Evolutionary conservation across 176 grass and related monocot species (phyloP), one percentile per base, ranked within the genome.

Genomic region (Avena sativa): DNA sequence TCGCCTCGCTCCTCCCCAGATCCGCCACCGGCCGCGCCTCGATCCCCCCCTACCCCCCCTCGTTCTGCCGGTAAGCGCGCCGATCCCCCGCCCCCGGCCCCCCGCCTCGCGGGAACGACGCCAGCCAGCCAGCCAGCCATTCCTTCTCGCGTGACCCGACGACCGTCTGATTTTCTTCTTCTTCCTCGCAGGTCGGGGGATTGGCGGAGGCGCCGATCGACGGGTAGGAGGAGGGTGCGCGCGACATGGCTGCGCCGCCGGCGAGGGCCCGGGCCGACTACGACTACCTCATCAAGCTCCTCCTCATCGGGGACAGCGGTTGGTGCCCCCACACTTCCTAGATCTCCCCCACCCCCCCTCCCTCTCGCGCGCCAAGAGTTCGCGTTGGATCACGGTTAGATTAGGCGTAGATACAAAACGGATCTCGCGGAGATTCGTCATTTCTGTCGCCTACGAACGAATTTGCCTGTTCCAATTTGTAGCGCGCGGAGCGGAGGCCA

Each of bases 281-380:
- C 59, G 90, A 97, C 87, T 94, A 93, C 88, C 90, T 93, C 87
- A 90, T 97, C 67, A 97, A 97, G 69, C 94, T 97, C 23, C 92
- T 93, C 71, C 85, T 97, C 88, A 97, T 97, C 88, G 90, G 94
- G 58, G 94, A 97, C 62, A 97, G 97, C 87, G 94, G 97, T 99
- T 84, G 69, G 97, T 90, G 55, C 79, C 86, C 83, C 19, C 26
- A 43, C 6, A 2, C 73, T 47, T 1, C 48, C 38, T 81, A 74
- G 88, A 92, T 92, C 84, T 87, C 43, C 43, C 9, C 44, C 26
- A 44, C 19, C 14, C 71, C 28, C 6, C 2, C 15, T 32, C 26
- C 12, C 59, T 16, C 46, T 58, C 58, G 70, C 7, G 23, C 34
- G 40, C 40, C 5, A 0, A 5, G 40, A 6, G 6, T 43, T 7